Evolutionary conservation across 179 eudicot genomes (phyloP).

Genomic region (Carnegiea gigantea): DNA sequence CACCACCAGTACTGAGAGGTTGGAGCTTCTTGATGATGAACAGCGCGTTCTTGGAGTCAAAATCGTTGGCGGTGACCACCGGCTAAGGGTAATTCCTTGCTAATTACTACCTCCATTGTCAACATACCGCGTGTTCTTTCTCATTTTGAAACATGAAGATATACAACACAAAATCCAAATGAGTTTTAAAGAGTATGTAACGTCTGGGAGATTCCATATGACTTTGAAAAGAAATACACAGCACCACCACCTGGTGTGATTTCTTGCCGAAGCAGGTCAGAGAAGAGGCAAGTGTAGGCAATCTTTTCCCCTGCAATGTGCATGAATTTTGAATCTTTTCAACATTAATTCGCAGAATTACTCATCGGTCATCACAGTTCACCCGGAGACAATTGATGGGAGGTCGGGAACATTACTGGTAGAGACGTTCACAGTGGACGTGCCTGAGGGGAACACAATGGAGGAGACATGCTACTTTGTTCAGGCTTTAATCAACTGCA

Average conservation of each 20-base stretch:
- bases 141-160: too few species aligned
- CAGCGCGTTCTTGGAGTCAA: slow-evolving; percentile 34
- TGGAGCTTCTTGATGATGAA: slow-evolving; percentile 42
- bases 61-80: slow-evolving; percentile 40
- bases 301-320: too few species aligned
- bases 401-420: slow-evolving; percentile 42
- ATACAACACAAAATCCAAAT: too few species aligned
- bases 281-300: too few species aligned
- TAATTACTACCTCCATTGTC: too few species aligned
- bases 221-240: too few species aligned
- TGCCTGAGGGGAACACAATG: slow-evolving; percentile 45
- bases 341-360: slow-evolving; percentile 38
- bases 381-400: slow-evolving; percentile 47
- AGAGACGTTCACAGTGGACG: slow-evolving; percentile 47
- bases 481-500: slow-evolving; percentile 46
- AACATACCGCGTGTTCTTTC: too few species aligned
- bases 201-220: too few species aligned
- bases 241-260: too few species aligned
- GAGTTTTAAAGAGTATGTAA: too few species aligned
- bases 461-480: slow-evolving; percentile 49
- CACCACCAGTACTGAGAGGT: slow-evolving; percentile 38
- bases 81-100: slow-evolving; percentile 27
- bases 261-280: too few species aligned
- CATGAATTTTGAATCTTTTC: not conserved
- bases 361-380: slow-evolving; percentile 47